Base-by-base conservation (phyloP, 306 rosid species). In the Geum urbanum region DNA sequence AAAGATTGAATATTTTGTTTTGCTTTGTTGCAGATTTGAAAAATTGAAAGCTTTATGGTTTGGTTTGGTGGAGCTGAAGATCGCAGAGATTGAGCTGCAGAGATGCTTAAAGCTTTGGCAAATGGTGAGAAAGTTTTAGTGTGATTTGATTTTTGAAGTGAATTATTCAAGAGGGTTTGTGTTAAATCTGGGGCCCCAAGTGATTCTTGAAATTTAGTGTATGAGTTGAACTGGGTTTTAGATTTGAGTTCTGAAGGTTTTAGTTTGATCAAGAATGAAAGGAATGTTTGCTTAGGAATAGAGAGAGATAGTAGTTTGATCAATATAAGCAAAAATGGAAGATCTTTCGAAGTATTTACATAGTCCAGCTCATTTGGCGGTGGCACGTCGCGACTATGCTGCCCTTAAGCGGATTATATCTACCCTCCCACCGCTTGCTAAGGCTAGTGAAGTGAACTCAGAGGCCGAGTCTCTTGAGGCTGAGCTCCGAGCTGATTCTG, bases 341-440 rank as follows among this genome's bases (percentile, higher is more conserved):
- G 99, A 95, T 75, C 67, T 84, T 62, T 76, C 90, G 2, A 87
- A 79, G 72, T 91, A 91, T 63, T 79, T 84, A n/a, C 97, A 91
- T 57, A 95, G 97, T 79, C 86, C 92, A 66, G 95, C 86, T 73
- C 99, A 95, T 80, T 70, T 87, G 77, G 99, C 97, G 10, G 95
- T 95, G 64, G 85, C 86, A 4, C 81, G 84, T 52, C 92, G 84
- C 8, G 99, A 95, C 79, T 84, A 86, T 79, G 84, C 83, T 22
- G 72, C 87, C 66, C 86, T 95, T 27, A 71, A 80, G 73, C 87
- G 86, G 52, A 77, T 91, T 69, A 90, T 91, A 53, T 69, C 83
- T 1, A 6, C 79, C 65, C 84, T 95, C 39, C 99, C 99, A 63
- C 87, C 76, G 74, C 95, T 87, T 24, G 75, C 96, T 56, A 95